Evolutionary conservation across 139 green algal genomes (phyloP), one percentile per base, ranked within the genome.

Genomic region (Pleodorina starrii): DNA sequence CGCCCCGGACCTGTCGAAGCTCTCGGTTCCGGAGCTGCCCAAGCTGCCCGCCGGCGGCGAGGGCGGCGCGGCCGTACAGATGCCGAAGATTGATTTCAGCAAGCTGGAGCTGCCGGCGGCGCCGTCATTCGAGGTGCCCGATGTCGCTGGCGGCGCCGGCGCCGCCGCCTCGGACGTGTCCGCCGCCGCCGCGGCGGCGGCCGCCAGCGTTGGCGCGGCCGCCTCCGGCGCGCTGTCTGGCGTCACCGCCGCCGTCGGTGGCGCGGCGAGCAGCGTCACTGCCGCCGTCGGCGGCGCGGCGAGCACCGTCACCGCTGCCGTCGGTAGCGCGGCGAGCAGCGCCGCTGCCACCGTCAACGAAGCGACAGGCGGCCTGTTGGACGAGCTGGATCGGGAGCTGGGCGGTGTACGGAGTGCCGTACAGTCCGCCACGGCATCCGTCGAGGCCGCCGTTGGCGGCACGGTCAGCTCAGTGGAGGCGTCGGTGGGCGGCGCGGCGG

Each of bases 31-130:
- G 10, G 57, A 86, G 14, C 27, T 75, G 32, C 76, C 76, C 5
- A 84, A 84, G 76, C 46, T 83, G 51, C 54, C 78, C 48, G 21
- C 51, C 14, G 54, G 36, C 78, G 79, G 42, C 12, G 79, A 40
- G 0, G 79, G 59, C 57, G 79, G 42, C 79, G 32, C 6, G 4
- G 51, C 19, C 38, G 59, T 76, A 23, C 48, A n/a, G 1, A 7
- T 71, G 76, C 76, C 76, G 1, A 77, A 76, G 16, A 21, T 86
- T 10, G 46, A 86, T 32, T 84, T 84, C 36, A 80, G 21, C 43
- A 54, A 42, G 32, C 76, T 85, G 36, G 51, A 72, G 27, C 25
- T 85, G 35, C 79, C 48, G 46, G 23, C 54, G 38, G 51, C 59
- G 48, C 78, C 78, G 1, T 27, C 32, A 17, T 54, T 85, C 38